These are phyloP conservation scores for Ophiostoma piceae DNA, from an alignment of 2,329 filamentous ascomycete species.

Conservation along the genomic window DNA sequence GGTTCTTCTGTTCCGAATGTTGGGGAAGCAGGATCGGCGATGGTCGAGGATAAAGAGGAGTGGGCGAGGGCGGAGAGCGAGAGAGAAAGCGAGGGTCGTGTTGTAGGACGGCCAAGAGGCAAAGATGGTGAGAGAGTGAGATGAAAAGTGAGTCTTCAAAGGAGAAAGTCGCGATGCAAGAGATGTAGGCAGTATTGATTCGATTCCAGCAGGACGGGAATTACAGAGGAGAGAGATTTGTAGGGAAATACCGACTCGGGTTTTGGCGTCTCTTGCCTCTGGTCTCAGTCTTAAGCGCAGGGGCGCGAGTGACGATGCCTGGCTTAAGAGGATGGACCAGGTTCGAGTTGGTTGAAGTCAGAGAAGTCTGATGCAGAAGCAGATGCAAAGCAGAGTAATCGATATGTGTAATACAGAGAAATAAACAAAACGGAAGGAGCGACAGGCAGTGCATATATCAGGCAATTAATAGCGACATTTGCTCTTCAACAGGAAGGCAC, in stretches of 20 bases:
- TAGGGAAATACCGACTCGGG: not conserved
- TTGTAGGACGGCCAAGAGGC: not conserved
- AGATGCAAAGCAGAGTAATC: not conserved
- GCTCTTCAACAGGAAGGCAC: conserved; percentile 10
- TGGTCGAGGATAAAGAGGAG: conserved; percentile 5
- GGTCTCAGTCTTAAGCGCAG: not conserved
- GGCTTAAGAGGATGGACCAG: not conserved
- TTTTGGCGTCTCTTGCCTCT: not conserved
- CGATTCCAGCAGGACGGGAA: not conserved
- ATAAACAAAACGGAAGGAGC: not conserved
- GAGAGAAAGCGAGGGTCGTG: not conserved
- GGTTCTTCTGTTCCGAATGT: not conserved
- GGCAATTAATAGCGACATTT: not conserved
- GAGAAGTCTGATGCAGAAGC: not conserved
- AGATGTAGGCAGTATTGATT: not conserved
- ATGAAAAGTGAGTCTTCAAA: not conserved
- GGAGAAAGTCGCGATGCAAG: not conserved
- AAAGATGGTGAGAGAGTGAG: no score
- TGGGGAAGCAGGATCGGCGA: conserved; percentile 9
- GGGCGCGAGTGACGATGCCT: not conserved
- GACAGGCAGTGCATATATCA: conserved; percentile 18
- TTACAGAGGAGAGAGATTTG: not conserved
- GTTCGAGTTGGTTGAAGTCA: not conserved
- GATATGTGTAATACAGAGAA: not conserved
- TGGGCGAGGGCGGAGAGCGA: not conserved